Percentiles rank a stretch among this genome's conserved stretches.
Conservation (phyloP, 2,329 filamentous ascomycete genomes). For the Xylaria sp. region DNA sequence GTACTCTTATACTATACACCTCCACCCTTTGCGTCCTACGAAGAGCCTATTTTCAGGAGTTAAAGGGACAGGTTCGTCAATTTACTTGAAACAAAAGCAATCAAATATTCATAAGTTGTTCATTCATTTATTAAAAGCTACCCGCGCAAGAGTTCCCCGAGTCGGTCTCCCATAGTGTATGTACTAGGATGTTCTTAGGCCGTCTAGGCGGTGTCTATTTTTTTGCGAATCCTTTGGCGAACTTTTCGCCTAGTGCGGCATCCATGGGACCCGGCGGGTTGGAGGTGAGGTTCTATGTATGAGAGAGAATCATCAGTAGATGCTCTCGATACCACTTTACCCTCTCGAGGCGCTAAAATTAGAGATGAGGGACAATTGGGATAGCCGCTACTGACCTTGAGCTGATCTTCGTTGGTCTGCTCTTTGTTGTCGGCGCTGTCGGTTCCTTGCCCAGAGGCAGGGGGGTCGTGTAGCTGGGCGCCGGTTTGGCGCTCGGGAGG, state of each 20-base stretch:
- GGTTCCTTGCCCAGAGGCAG: conserved; percentile 67
- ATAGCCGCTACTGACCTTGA: conserved; percentile 55
- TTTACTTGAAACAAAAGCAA: background rate
- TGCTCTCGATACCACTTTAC: background rate
- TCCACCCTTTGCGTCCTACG: no score
- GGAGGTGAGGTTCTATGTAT: conserved; percentile 61
- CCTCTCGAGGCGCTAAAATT: background rate
- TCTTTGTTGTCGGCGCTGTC: conserved; percentile 65
- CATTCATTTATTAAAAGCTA: conserved; percentile 13
- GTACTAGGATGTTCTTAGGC: no score
- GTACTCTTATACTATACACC: no score
- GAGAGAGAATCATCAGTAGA: conserved; percentile 3
- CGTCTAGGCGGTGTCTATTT: no score
- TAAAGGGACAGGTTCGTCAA: no score
- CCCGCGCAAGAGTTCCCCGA: background rate
- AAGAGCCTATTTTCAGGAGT: no score
- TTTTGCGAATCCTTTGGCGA: conserved; percentile 58
- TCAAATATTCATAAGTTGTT: background rate
- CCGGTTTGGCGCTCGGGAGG: conserved; percentile 74
- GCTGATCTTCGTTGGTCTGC: conserved; percentile 62
- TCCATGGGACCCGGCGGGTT: conserved; percentile 75
- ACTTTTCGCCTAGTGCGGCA: conserved; percentile 68
- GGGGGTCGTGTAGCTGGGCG: conserved; percentile 68
- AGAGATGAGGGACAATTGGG: background rate
- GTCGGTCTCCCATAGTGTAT: background rate